Conservation (phyloP, 805 yeast species). For the Yamadazyma akitaensis region DNA sequence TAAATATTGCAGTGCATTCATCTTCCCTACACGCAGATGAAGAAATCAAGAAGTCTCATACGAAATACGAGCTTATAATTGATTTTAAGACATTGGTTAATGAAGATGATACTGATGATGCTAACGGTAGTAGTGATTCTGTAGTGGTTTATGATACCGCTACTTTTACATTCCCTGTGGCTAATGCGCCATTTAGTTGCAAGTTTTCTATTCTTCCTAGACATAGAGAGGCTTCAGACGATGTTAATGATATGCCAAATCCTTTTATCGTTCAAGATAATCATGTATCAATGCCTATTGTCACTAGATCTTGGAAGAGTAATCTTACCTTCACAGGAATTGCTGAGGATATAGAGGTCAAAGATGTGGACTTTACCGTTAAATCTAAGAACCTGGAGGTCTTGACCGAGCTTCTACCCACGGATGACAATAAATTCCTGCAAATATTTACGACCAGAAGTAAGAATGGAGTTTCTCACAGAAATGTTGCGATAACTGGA, state of each 20-base stretch:
- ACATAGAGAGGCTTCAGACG: constrained; percentile 16
- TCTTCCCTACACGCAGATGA: constrained; percentile 16
- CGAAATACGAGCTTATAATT: constrained; percentile 12
- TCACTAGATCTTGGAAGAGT: constrained; percentile 30
- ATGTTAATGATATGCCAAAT: constrained; percentile 31
- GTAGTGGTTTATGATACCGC: constrained; percentile 24
- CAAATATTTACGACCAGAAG: constrained; percentile 35
- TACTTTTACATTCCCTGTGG: constrained; percentile 20
- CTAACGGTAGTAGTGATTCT: neutral
- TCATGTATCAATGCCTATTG: constrained; percentile 27
- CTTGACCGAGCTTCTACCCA: constrained; percentile 14
- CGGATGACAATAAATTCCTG: neutral
- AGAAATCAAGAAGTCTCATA: constrained; percentile 12
- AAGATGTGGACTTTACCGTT: constrained; percentile 12
- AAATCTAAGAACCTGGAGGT: constrained; percentile 27
- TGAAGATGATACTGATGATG: constrained; percentile 15
- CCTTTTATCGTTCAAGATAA: constrained; percentile 29
- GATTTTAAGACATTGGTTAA: constrained; percentile 24
- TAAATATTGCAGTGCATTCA: constrained; percentile 23
- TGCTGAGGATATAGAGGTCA: constrained; percentile 5
- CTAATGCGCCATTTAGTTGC: constrained; percentile 22
- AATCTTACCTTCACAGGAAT: constrained; percentile 11
- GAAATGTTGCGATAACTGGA: constrained; percentile 32
- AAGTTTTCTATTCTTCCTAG: constrained; percentile 25
- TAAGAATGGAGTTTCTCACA: constrained; percentile 35